Base-by-base conservation (phyloP, 768 basidiomycete species). In the Leccinum olivaceopallidum region DNA sequence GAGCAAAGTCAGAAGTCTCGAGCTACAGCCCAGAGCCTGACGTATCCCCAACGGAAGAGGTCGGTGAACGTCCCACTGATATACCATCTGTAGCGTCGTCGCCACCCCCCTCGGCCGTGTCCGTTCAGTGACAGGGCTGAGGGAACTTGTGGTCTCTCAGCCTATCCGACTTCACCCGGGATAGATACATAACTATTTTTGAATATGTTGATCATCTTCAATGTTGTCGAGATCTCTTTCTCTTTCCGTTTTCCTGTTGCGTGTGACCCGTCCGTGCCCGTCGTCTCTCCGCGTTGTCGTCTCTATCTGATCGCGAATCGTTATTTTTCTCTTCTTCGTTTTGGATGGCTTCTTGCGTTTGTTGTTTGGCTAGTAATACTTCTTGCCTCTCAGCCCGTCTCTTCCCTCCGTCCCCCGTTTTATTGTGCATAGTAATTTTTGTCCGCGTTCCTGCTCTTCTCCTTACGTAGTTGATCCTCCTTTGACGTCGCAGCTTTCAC, bases 141-240 rank as follows among this genome's bases (percentile, higher is more conserved):
- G 34, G 57, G 56, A 5, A 34, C 42, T 54, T 54, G 51, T 51
- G 55, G 53, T 44, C 49, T 14, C 53, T 37, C 50, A 48, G 30
- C 63, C 58, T 44, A 48, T 48, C 50, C 60, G 60, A 59, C 44
- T 22, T 34, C 53, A 61, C 58, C 61, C 37, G 57, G 58, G 54
- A 68, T 71, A 72, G 71, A 71, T 70, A 62, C 63, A 68, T 62
- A 62, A 68, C 64, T 69, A 63, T 69, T 69, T 67, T 73, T 71
- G 71, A 71, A 68, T 67, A 69, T 72, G 71, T 72, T 69, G 71
- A 72, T 57, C 71, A 67, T 73, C 65, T 72, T 73, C 71, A 72
- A 63, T 65, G 66, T 36, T 63, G 61, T 71, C 62, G 61, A 56
- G 32, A 47, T 56, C 30, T 49, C 37, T 14, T 18, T 52, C 9